These are phyloP conservation scores for Polyporus tsugae DNA, from an alignment of 1,284 basidiomycete genomes.

Conservation along the genomic window DNA sequence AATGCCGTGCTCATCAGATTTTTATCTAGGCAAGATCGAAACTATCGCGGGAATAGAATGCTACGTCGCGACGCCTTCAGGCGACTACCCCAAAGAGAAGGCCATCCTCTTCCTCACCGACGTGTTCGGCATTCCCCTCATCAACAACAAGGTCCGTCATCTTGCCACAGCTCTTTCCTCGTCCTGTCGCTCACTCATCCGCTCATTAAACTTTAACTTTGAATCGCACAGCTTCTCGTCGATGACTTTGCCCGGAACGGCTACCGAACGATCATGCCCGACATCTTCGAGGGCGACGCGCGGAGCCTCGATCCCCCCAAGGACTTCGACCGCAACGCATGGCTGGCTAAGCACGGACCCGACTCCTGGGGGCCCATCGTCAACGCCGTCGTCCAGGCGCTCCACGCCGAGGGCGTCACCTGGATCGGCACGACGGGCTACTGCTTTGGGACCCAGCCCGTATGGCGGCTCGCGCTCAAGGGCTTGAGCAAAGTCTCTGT, in stretches of 20 bases:
- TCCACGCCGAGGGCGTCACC: conserved; percentile 67
- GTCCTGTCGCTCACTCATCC: neutral
- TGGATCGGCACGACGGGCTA: conserved; percentile 70
- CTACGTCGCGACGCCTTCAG: conserved; percentile 59
- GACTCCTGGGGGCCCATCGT: conserved; percentile 58
- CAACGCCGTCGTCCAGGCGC: conserved; percentile 63
- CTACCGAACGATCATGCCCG: conserved; percentile 66
- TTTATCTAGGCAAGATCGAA: conserved; percentile 49
- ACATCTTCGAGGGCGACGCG: conserved; percentile 70
- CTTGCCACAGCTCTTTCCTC: neutral
- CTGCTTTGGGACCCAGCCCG: conserved; percentile 69
- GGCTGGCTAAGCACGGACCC: conserved; percentile 57
- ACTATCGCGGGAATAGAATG: conserved; percentile 55
- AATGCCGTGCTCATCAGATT: neutral
- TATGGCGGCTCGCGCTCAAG: conserved; percentile 75
- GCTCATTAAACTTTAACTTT: neutral
- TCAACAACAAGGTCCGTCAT: conserved; percentile 57
- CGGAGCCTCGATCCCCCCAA: conserved; percentile 44
- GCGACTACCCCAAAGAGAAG: conserved; percentile 62
- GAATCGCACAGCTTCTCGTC: conserved; percentile 57
- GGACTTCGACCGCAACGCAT: conserved; percentile 53
- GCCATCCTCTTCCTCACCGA: conserved; percentile 67
- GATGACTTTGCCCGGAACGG: conserved; percentile 82
- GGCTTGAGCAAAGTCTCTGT: conserved; percentile 60
- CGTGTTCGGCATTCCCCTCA: conserved; percentile 67